Evolutionary conservation across 2,329 filamentous ascomycete species (phyloP), one percentile per base, ranked within the genome.

Genomic region (Sarocladiaceae sp.): DNA sequence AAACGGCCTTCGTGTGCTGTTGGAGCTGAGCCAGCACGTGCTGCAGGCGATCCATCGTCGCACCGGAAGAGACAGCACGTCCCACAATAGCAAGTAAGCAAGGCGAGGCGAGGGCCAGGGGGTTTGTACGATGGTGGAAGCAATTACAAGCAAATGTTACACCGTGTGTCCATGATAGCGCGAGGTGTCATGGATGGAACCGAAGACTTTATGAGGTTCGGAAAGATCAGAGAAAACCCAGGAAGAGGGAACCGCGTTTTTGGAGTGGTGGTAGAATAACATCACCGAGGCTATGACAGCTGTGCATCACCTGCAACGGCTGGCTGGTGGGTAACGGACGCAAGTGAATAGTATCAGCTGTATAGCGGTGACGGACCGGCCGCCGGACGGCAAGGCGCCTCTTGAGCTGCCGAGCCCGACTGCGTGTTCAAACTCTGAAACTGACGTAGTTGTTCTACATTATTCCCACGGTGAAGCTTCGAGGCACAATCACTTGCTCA

Each of bases 281-380:
- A 31, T n/a, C 25, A 18, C 10, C 18, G 40, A 33, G 3, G 26
- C n/a, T 13, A 33, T 33, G 44, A 25, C 31, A 48, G 44, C 44
- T 20, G 44, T 12, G 44, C 44, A 26, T 20, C 26, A 20, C 3
- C 44, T 48, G 44, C 44, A 33, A 31, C 44, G 10, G 23, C 44
- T 17, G 25, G 17, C 26, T 17, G 25, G 17, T 17, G 44, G 44
- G 20, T 17, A 48, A n/a, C 44, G 18, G 44, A 5, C 33, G 33
- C 44, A 48, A 33, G 44, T 48, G 44, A 48, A 48, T 48, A 12
- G 26, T 28, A 13, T 12, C 20, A n/a, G 4, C 23, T 17, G 11
- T 15, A 18, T 48, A 17, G 44, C 44, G 44, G 44, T 48, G 44
- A 48, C 44, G 44, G 44, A 20, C 44, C 26, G 44, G n/a, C 28